Evolutionary conservation across 2,329 filamentous ascomycete genomes (phyloP).

Genomic region (Apiospora kogelbergensis): DNA sequence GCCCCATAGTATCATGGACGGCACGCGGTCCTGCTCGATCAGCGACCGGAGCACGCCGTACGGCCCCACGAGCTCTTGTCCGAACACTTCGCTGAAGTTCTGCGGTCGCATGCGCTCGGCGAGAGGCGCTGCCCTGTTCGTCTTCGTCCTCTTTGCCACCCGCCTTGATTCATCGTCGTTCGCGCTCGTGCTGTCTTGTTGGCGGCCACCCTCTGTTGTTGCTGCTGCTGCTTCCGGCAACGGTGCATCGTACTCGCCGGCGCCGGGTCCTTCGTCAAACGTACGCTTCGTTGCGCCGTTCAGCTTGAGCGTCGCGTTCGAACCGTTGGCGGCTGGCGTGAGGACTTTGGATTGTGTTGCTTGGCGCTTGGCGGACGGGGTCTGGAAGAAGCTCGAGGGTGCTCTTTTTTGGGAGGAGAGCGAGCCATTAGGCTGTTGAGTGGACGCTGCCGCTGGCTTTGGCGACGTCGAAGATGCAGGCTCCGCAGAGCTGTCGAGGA

Average conservation of each 20-base stretch:
- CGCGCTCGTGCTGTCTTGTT: constrained; percentile 17
- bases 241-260: constrained; percentile 25
- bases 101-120: constrained; percentile 91
- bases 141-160: constrained; percentile 65
- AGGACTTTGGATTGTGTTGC: constrained; percentile 34
- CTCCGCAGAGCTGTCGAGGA: constrained; percentile 52
- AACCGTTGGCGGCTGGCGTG: constrained; percentile 35
- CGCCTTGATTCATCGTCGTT: constrained; percentile 36
- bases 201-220: constrained; percentile 15
- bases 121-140: constrained; percentile 73
- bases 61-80: constrained; percentile 86
- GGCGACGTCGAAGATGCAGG: constrained; percentile 28
- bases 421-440: constrained; percentile 31
- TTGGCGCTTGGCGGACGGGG: constrained; percentile 57
- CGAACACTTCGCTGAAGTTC: constrained; percentile 81
- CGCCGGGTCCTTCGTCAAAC: constrained; percentile 55
- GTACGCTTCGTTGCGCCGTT: constrained; percentile 48
- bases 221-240: constrained; percentile 18
- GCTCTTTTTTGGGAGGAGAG: constrained; percentile 51
- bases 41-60: constrained; percentile 82
- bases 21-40: constrained; percentile 82
- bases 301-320: constrained; percentile 26
- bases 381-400: constrained; percentile 61
- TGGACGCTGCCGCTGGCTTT: constrained; percentile 34
- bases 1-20: constrained; percentile 95